Base-by-base conservation (phyloP, 2,329 filamentous ascomycete species). In the Aquanectria penicillioides region DNA sequence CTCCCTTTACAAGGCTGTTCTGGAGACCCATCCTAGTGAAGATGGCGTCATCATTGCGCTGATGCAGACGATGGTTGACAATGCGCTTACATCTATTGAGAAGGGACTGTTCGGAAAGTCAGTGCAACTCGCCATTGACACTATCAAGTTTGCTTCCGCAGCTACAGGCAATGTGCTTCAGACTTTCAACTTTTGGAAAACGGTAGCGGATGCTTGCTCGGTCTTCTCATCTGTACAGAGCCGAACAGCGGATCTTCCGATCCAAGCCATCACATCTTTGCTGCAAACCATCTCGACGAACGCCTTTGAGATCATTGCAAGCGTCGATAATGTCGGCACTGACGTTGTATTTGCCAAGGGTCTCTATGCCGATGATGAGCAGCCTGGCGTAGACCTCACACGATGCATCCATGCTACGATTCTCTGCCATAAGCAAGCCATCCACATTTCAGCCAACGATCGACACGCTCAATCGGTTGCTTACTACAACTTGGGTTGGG, bases 401-500 rank as follows among this genome's bases (percentile, higher is more conserved):
- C 79, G 83, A 61, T 88, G 85, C 61, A 75, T 96, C 1, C 85
- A 91, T 60, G 87, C 90, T 12, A 86, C 90, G 0, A 91, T 98
- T 23, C 79, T 98, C 15, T 91, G 92, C 6, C 92, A 96, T 74
- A 99, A 98, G 74, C 86, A 92, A 63, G 93, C 93, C 7, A 88
- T 98, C 12, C 80, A 90, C 66, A 85, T 88, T 33, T 90, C 89
- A 13, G 80, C 87, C 1, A 81, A 88, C 57, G 94, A 99, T 70
- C 74, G 86, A 7, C 92, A 97, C 73, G 94, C 94, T 4, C 94
- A 96, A 75, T 92, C 95, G 2, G 92, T 98, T n/a, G 92, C 94
- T 0, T 95, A 94, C 84, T 99, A 97, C 77, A 99, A 99, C 70
- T 81, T 99, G 15, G 95, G 95, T 36, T 98, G 94, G 92, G 91